These are phyloP conservation scores for Entomortierella chlamydospora DNA, from an alignment of 192 early-diverging fungal genomes.

Conservation along the genomic window DNA sequence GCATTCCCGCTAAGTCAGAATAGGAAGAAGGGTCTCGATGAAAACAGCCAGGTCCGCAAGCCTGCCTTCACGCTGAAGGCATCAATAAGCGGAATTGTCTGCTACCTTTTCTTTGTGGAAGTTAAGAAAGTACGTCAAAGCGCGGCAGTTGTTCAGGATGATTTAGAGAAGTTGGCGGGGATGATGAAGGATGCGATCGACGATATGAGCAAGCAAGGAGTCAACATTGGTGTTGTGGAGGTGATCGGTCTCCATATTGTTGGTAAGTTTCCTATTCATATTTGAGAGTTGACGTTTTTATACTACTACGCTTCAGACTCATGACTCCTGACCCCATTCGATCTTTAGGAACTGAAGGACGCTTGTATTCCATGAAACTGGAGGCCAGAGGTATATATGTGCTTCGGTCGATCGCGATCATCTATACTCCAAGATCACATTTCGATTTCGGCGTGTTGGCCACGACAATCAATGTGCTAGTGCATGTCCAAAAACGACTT, in stretches of 20 bases:
- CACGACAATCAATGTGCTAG: conserved; percentile 15
- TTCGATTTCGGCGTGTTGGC: no score
- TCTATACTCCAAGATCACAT: no score
- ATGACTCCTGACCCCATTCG: neutral
- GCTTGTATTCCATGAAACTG: conserved; percentile 5
- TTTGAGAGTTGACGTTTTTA: neutral
- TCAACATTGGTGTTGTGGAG: conserved; percentile 1
- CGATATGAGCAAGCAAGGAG: conserved; percentile 12
- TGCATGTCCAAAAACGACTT: conserved; percentile 18
- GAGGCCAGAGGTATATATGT: conserved; percentile 23
- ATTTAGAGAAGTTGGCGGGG: conserved; percentile 10
- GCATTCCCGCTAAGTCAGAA: conserved; percentile 20
- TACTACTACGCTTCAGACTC: no score
- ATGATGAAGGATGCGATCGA: conserved; percentile 37
- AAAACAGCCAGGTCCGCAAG: neutral
- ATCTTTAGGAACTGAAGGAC: conserved; percentile 20
- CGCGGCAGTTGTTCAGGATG: conserved; percentile 9
- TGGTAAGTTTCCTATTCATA: conserved; percentile 18
- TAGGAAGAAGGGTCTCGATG: conserved; percentile 18
- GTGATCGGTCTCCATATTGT: conserved; percentile 14
- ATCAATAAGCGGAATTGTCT: neutral
- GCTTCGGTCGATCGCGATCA: no score
- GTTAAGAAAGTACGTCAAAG: conserved; percentile 24
- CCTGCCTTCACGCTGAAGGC: conserved; percentile 13
- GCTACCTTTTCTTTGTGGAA: conserved; percentile 27